phyloP scores from a whole-genome alignment of 441 rosid genomes.

The Pelargonium cotyledonis region DNA sequence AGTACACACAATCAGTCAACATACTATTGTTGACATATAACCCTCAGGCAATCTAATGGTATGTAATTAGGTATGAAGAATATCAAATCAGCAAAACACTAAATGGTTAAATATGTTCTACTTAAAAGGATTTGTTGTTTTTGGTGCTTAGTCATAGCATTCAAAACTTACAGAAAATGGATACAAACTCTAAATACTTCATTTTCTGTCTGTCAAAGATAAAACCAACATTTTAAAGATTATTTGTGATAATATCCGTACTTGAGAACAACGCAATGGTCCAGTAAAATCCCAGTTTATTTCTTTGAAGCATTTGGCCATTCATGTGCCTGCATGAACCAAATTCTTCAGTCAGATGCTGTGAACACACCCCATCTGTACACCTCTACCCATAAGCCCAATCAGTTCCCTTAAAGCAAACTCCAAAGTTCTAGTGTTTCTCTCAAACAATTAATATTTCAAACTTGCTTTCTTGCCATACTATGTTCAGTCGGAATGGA shows the following conservation, averaged over 20 bases:
- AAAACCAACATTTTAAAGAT: conserved; percentile 19
- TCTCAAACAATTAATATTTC: neutral
- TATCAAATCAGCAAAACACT: neutral
- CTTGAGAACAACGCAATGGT: conserved; percentile 57
- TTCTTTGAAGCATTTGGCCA: conserved; percentile 39
- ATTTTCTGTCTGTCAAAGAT: neutral
- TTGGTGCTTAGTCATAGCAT: neutral
- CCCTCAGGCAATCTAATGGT: neutral
- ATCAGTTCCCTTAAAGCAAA: neutral
- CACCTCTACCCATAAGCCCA: neutral
- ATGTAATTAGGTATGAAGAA: neutral
- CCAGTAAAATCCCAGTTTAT: conserved; percentile 25
- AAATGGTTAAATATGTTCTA: too few species aligned
- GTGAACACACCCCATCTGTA: conserved; percentile 27
- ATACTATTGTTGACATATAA: neutral
- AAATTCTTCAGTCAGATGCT: conserved; percentile 64
- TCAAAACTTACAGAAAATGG: neutral
- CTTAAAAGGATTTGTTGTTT: too few species aligned
- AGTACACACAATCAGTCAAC: conserved; percentile 14
- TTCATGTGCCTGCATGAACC: conserved; percentile 97
- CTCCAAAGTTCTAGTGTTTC: neutral
- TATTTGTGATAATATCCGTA: conserved; percentile 28
- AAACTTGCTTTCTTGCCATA: neutral
- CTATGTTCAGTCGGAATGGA: neutral
- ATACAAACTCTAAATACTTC: neutral